Conservation (phyloP, 176 grass and related monocot species). For the Pharus latifolius region DNA sequence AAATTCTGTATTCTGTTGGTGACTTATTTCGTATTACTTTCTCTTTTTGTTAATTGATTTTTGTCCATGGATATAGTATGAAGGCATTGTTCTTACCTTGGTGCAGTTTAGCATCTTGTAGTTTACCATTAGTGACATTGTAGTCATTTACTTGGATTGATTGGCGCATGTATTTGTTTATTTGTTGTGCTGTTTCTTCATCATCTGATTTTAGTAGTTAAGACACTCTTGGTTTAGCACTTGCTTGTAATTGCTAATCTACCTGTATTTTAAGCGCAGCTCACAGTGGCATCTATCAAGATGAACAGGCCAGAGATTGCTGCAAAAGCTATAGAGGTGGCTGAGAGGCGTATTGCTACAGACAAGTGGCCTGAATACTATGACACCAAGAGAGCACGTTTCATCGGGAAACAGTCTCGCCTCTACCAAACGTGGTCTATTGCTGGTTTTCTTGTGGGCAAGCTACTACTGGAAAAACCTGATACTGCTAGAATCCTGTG, state of each 20-base stretch:
- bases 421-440: slow-evolving; percentile 84
- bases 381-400: slow-evolving; percentile 64
- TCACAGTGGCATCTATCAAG: slow-evolving; percentile 84
- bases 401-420: slow-evolving; percentile 75
- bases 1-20: not conserved
- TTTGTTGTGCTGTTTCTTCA: not conserved
- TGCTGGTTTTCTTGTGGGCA: slow-evolving; percentile 71
- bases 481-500: slow-evolving; percentile 72
- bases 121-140: not conserved
- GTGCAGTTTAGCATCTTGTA: not conserved
- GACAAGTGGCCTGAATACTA: slow-evolving; percentile 96
- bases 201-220: not conserved
- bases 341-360: slow-evolving; percentile 49
- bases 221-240: not conserved
- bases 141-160: not conserved
- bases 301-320: slow-evolving; percentile 81
- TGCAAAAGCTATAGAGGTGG: slow-evolving; percentile 63
- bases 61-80: not conserved
- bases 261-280: slow-evolving; percentile 24
- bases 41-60: slow-evolving; percentile 12
- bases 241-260: not conserved
- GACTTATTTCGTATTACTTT: not conserved
- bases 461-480: slow-evolving; percentile 61
- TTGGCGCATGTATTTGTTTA: not conserved
- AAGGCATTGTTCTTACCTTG: not conserved